Percentiles rank a stretch among this genome's conserved stretches.
Conservation (phyloP, 2,329 filamentous ascomycete species). For the Exophiala mesophila region DNA sequence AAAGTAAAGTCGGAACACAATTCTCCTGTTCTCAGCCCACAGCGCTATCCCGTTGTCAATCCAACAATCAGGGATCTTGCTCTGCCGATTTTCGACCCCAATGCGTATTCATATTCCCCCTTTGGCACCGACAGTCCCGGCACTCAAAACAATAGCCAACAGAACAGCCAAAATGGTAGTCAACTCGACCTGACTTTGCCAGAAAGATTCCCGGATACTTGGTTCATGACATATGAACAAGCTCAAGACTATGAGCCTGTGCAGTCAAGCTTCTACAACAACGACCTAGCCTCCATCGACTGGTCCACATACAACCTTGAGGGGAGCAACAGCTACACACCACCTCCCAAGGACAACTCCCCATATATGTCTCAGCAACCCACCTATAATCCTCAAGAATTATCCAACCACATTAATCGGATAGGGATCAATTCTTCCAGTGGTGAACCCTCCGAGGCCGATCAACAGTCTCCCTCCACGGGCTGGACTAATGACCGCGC, state of each 20-base stretch:
- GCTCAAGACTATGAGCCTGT: conserved; percentile 31
- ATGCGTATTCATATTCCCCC: conserved; percentile 32
- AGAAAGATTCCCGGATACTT: conserved; percentile 36
- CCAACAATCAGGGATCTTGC: conserved; percentile 29
- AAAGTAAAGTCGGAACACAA: conserved; percentile 42
- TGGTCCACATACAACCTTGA: conserved; percentile 45
- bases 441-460: conserved; percentile 46
- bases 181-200: conserved; percentile 29
- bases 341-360: conserved; percentile 10
- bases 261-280: conserved; percentile 8
- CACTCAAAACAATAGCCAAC: conserved; percentile 19
- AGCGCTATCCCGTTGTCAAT: conserved; percentile 13
- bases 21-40: conserved; percentile 39
- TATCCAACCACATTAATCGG: conserved; percentile 15
- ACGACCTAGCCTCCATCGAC: conserved; percentile 33
- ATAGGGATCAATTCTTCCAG: conserved; percentile 43
- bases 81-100: conserved; percentile 28
- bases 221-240: conserved; percentile 40
- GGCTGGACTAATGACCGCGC: conserved; percentile 12
- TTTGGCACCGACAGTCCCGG: conserved; percentile 32
- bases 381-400: conserved; percentile 11
- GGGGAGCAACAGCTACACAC: conserved; percentile 8
- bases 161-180: conserved; percentile 28
- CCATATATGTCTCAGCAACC: conserved; percentile 29
- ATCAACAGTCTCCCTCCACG: conserved; percentile 34